phyloP scores from a whole-genome alignment of 148 eudicot species.

The Rhododendron williamsianum region DNA sequence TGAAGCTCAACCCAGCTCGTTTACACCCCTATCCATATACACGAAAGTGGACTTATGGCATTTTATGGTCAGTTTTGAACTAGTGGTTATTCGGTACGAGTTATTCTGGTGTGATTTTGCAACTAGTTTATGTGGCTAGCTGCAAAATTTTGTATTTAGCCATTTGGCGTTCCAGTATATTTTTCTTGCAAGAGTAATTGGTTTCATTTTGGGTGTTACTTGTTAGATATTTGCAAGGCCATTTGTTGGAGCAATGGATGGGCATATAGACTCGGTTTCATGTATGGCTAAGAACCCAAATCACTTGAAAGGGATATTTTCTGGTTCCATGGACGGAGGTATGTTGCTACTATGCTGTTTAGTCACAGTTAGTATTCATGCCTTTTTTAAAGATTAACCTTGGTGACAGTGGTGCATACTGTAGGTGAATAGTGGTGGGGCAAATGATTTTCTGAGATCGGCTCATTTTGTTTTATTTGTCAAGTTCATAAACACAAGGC shows the following conservation, averaged over 20 bases:
- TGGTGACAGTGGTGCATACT: neutral
- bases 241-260: conserved; percentile 90
- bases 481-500: neutral
- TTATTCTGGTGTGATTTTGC: neutral
- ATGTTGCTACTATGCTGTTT: neutral
- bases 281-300: conserved; percentile 90
- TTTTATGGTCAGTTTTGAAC: neutral
- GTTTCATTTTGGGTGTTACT: neutral
- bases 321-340: conserved; percentile 98
- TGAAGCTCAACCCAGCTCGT: too few relatives aligned
- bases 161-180: neutral
- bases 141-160: neutral
- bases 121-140: neutral
- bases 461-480: neutral
- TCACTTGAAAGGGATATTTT: conserved; percentile 75
- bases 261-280: conserved; percentile 71
- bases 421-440: neutral
- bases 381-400: neutral
- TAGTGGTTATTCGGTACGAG: neutral
- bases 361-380: neutral
- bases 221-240: conserved; percentile 81
- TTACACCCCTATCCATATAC: neutral
- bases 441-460: neutral
- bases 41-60: neutral
- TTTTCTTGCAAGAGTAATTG: conserved; percentile 4